A percentile compares a stretch with the other conserved stretches of the same genome.
These are phyloP conservation scores for Fraxinus sp. DNA, from an alignment of 305 asterid genomes.

Conservation along the genomic window DNA sequence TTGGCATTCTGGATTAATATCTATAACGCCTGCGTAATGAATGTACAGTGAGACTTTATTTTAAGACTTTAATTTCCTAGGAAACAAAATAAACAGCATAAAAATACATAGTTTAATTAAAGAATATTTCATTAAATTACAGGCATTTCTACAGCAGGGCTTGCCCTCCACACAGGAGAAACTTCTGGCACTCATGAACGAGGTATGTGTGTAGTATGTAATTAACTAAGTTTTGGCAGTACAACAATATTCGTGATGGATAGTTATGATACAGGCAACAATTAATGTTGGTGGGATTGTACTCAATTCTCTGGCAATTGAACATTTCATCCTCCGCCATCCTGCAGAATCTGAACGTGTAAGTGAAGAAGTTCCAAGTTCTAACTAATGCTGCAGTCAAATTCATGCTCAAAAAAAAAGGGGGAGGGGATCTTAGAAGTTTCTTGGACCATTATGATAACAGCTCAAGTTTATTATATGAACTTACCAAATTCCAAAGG, in stretches of 20 bases:
- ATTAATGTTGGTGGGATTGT: conserved; percentile 66
- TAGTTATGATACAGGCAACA: conserved; percentile 53
- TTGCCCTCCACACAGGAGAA: conserved; percentile 74
- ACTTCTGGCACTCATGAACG: conserved; percentile 49
- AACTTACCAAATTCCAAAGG: neutral
- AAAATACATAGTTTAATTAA: neutral
- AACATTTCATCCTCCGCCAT: conserved; percentile 80
- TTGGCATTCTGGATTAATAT: conserved; percentile 91
- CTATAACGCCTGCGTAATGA: conserved; percentile 79
- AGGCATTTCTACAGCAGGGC: conserved; percentile 83
- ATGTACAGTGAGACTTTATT: conserved; percentile 54
- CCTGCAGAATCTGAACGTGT: conserved; percentile 67
- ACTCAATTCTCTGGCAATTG: conserved; percentile 74
- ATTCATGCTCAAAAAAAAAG: neutral
- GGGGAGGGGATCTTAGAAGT: conserved; percentile 8
- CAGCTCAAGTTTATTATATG: neutral
- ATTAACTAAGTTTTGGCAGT: neutral
- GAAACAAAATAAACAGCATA: neutral
- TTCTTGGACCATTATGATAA: conserved; percentile 5
- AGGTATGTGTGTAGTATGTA: conserved; percentile 41
- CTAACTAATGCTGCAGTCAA: conserved; percentile 4
- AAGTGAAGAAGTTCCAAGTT: conserved; percentile 25
- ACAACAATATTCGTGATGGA: conserved; percentile 8
- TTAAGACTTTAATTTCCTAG: neutral
- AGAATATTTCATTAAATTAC: conserved; percentile 21